Evolutionary conservation across 2,329 filamentous ascomycete genomes (phyloP).

Genomic region (Thermoascus crustaceus): DNA sequence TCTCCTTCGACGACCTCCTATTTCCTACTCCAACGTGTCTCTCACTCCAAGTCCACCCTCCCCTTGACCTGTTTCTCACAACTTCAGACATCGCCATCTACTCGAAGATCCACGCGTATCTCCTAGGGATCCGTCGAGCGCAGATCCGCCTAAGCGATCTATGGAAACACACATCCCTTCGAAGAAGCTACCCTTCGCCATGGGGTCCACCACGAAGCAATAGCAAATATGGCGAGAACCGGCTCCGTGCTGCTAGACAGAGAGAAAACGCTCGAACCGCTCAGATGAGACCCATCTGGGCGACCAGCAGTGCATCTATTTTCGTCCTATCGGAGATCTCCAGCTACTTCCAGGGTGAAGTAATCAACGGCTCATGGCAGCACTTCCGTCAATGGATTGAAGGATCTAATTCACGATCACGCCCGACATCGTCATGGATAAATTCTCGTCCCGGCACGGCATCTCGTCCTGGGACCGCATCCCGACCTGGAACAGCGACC

Average conservation of each 20-base stretch:
- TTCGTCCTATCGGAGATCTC: slow-evolving; percentile 86
- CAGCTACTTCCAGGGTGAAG: slow-evolving; percentile 80
- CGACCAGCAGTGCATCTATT: slow-evolving; percentile 74
- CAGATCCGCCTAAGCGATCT: slow-evolving; percentile 76
- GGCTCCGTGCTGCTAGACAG: slow-evolving; percentile 54
- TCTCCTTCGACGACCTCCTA: slow-evolving; percentile 66
- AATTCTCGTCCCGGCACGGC: slow-evolving; percentile 33
- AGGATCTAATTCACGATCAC: slow-evolving; percentile 27
- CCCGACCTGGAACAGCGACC: slow-evolving; percentile 16
- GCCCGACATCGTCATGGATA: slow-evolving; percentile 15
- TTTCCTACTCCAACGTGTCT: slow-evolving; percentile 69
- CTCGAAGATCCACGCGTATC: slow-evolving; percentile 76
- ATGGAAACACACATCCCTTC: slow-evolving; percentile 75
- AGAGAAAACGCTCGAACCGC: slow-evolving; percentile 56
- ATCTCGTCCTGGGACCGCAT: slow-evolving; percentile 18
- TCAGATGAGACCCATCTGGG: slow-evolving; percentile 78
- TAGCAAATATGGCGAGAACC: slow-evolving; percentile 51
- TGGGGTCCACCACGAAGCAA: slow-evolving; percentile 57
- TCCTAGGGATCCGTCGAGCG: slow-evolving; percentile 75
- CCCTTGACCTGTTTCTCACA: slow-evolving; percentile 80
- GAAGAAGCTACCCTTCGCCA: slow-evolving; percentile 68
- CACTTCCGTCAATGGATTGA: slow-evolving; percentile 70
- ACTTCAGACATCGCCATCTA: slow-evolving; percentile 69
- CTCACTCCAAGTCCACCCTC: slow-evolving; percentile 65
- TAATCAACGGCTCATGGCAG: slow-evolving; percentile 72